A percentile compares a stretch with the other conserved stretches of the same genome.
Evolutionary conservation across 2,329 filamentous ascomycete genomes (phyloP).

Genomic region (Byssochlamys sp.): DNA sequence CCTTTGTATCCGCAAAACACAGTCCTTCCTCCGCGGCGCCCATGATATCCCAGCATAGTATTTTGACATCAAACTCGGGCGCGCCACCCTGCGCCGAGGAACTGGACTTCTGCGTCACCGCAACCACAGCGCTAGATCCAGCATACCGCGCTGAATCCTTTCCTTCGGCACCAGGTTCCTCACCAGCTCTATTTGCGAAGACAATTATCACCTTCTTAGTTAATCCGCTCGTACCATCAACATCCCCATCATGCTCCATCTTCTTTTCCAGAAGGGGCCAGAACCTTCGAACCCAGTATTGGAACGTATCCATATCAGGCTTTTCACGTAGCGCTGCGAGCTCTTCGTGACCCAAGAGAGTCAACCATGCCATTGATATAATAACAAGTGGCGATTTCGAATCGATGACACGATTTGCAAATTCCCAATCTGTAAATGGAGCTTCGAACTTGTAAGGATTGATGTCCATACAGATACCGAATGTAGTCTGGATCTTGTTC

Average conservation of each 20-base stretch:
- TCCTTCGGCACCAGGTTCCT: conserved; percentile 24
- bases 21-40: conserved; percentile 37
- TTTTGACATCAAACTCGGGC: conserved; percentile 24
- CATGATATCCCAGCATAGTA: conserved; percentile 39
- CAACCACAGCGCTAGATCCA: conserved; percentile 39
- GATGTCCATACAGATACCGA: conserved; percentile 47
- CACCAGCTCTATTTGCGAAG: conserved; percentile 38
- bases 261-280: conserved; percentile 38
- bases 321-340: conserved; percentile 33
- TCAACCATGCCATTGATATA: conserved; percentile 57
- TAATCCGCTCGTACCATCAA: conserved; percentile 12
- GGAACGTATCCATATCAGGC: conserved; percentile 52
- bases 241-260: conserved; percentile 18
- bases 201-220: conserved; percentile 34
- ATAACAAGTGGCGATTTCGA: conserved; percentile 44
- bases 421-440: conserved; percentile 51
- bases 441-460: conserved; percentile 55
- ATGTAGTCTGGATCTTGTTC: conserved; percentile 30
- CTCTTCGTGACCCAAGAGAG: conserved; percentile 40
- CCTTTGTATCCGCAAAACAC: conserved; percentile 38
- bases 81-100: not conserved
- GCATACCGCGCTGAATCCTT: conserved; percentile 37
- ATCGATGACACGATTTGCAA: conserved; percentile 46
- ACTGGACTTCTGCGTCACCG: conserved; percentile 20
- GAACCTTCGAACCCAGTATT: conserved; percentile 55